Evolutionary conservation across 1,284 basidiomycete species (phyloP), one percentile per base, ranked within the genome.

Genomic region (Ceratobasidium sp.): DNA sequence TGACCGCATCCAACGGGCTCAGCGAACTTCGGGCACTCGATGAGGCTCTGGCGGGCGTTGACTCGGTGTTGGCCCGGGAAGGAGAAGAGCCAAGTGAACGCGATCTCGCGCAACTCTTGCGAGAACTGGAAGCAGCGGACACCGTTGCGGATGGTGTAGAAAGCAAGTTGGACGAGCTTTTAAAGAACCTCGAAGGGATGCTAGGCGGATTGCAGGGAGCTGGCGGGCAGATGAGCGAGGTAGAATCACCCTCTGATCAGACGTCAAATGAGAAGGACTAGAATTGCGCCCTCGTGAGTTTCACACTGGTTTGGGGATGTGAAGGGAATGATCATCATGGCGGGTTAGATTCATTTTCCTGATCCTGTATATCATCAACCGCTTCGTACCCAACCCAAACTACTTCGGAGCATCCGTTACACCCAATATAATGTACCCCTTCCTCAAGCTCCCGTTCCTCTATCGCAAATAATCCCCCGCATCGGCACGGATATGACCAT

Each of bases 351-450:
- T 58, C 31, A 39, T 48, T 6, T 14, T 56, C 63, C n/a, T 58
- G 48, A 58, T 54, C 51, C n/a, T 48, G 49, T 49, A 58, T 31
- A 72, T 74, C 76, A n/a, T 84, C 85, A 37, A 83, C 82, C 7
- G 85, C 77, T 79, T 92, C 89, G 78, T 92, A 93, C 1, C 92
- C 92, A 22, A 88, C 89, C 90, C 92, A 93, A 1, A 93, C 83
- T 4, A 87, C 87, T 81, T 93, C 92, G 16, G 92, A 93, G 79
- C 92, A 93, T 73, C 86, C 87, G 74, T 82, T 85, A 77, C 92
- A 93, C 0, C 85, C 88, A 9, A 92, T 82, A 13, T 93, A 83
- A 81, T 93, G 92, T 53, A 84, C 82, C 13, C 87, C 92, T 0
- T 81, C 81, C 76, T 93, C 90, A 84, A 93, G 85, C 74, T 90